phyloP scores from a whole-genome alignment of 768 basidiomycete species.

The Baorangia bicolor region DNA sequence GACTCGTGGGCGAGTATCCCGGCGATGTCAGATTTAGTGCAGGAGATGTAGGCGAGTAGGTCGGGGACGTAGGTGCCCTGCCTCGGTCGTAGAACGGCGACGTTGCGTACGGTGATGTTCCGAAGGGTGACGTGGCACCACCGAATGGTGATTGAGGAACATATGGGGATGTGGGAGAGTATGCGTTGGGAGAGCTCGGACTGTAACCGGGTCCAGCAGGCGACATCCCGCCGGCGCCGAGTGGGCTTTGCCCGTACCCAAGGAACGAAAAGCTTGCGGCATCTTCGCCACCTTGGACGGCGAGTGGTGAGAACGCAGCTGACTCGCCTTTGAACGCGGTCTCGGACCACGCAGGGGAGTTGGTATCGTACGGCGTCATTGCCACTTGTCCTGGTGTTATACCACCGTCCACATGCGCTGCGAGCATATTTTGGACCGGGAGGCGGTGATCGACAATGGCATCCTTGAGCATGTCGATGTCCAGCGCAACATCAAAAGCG shows the following conservation, averaged over 20 bases:
- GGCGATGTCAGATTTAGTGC: conserved; percentile 81
- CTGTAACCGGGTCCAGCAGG: conserved; percentile 87
- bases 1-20: conserved; percentile 64
- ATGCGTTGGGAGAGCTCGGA: conserved; percentile 87
- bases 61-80: conserved; percentile 71
- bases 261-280: conserved; percentile 69
- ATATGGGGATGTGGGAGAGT: conserved; percentile 89
- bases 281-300: conserved; percentile 83
- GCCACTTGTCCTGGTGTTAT: conserved; percentile 91
- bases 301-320: conserved; percentile 94
- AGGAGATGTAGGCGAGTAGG: conserved; percentile 87
- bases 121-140: conserved; percentile 81
- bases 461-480: conserved; percentile 98
- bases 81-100: conserved; percentile 79
- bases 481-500: conserved; percentile 91
- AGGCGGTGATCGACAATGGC: conserved; percentile 96
- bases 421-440: conserved; percentile 78
- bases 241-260: conserved; percentile 84
- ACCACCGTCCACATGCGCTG: conserved; percentile 77
- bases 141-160: conserved; percentile 82
- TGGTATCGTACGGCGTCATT: conserved; percentile 96
- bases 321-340: conserved; percentile 77
- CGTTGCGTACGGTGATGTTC: conserved; percentile 76
- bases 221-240: conserved; percentile 83
- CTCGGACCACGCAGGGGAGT: conserved; percentile 83